These are phyloP conservation scores for Coemansia sp. DNA, from an alignment of 192 early-diverging fungal species.

Conservation along the genomic window DNA sequence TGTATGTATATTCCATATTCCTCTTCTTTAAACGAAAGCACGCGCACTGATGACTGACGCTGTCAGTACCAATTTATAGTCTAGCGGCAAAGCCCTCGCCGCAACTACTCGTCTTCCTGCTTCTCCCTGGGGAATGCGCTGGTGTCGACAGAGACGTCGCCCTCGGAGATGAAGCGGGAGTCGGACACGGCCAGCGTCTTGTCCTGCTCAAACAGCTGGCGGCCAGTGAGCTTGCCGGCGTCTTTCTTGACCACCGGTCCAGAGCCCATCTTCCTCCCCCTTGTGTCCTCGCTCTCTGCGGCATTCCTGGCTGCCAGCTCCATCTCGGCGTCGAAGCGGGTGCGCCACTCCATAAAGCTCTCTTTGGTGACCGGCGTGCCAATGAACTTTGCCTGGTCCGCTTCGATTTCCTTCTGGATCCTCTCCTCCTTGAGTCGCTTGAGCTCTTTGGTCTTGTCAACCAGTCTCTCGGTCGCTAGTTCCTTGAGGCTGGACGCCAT, in stretches of 20 bases:
- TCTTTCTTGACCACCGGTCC: constrained; percentile 40
- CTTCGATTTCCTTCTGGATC: constrained; percentile 62
- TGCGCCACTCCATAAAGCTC: constrained; percentile 76
- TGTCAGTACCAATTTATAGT: too few species aligned
- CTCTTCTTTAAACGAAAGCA: too few species aligned
- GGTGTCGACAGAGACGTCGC: constrained; percentile 80
- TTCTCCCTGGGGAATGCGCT: constrained; percentile 70
- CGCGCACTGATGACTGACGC: too few species aligned
- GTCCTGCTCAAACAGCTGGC: constrained; percentile 91
- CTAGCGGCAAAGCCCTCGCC: too few species aligned
- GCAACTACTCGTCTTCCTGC: too few species aligned
- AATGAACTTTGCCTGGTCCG: constrained; percentile 68
- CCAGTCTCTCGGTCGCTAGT: constrained; percentile 57
- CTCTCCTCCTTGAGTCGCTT: constrained; percentile 51
- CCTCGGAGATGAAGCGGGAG: constrained; percentile 74
- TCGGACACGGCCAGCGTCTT: constrained; percentile 80
- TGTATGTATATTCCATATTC: too few species aligned
- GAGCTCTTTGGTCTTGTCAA: constrained; percentile 51
- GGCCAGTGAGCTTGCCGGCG: constrained; percentile 58
- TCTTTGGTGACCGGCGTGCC: constrained; percentile 83
- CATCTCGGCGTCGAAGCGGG: constrained; percentile 71
- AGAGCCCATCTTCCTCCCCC: constrained; percentile 13
- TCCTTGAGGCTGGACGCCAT: constrained; percentile 78
- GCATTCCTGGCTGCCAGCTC: constrained; percentile 38
- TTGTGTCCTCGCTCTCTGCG: constrained; percentile 52